Evolutionary conservation across 371 early-diverging fungal species (phyloP), one percentile per base, ranked within the genome.

Genomic region (Mycotypha africana): DNA sequence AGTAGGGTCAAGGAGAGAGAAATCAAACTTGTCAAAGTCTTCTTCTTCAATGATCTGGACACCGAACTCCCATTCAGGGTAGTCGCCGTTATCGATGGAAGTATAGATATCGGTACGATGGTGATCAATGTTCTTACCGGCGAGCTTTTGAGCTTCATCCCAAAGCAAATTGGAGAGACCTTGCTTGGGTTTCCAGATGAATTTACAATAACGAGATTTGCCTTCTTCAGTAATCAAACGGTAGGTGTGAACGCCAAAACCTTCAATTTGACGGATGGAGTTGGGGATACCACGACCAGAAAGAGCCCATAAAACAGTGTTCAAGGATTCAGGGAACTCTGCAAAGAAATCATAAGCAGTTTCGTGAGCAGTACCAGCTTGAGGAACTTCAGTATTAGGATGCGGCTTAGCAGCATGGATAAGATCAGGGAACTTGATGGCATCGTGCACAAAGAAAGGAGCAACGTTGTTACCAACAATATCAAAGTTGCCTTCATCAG

Each of bases 401-500:
- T 79, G 62, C 5, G 66, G 70, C 38, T 76, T 74, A 14, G 52
- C 62, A 15, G 77, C 65, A 49, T 76, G 79, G 28, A 76, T 60
- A 10, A 76, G 23, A 32, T 76, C 77, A n/a, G 67, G 64, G 45
- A 68, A 71, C 38, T 68, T 69, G 47, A 76, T 70, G 15, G 62
- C 58, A 45, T 71, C 71, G 43, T 67, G 65, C n/a, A 67, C 47
- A 47, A 72, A 74, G 46, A 74, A 78, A 8, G 73, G 74, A 6
- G 74, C 56, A 42, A 67, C 60, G 26, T 49, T 45, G 46, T 67
- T 70, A 9, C 77, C 78, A 15, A 74, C 74, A 31, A 67, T 24
- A 47, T 68, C 82, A 55, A 69, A 78, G 35, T 65, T 65, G 17
- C 81, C 81, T 58, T 81, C 78, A 4, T 76, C 78, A 0, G 82